Conservation (phyloP, 2,329 filamentous ascomycete genomes). For the Beauveria australis region DNA sequence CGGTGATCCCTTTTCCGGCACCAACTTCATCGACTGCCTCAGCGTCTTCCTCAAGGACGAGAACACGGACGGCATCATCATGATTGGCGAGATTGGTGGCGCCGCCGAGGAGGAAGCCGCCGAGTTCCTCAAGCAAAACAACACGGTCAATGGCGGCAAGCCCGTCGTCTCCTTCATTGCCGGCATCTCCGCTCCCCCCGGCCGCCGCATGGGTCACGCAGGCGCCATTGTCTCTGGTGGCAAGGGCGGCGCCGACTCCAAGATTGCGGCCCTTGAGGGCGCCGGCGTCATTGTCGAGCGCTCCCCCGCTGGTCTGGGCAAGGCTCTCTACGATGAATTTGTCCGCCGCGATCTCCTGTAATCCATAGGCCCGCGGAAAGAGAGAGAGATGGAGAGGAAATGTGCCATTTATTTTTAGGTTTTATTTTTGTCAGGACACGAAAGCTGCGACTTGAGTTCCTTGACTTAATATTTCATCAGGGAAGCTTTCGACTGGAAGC, state of each 20-base stretch:
- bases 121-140: conserved; percentile 88
- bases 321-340: conserved; percentile 90
- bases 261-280: conserved; percentile 88
- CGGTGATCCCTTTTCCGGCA: conserved; percentile 96
- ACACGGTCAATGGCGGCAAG: conserved; percentile 77
- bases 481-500: not conserved
- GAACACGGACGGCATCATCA: conserved; percentile 98
- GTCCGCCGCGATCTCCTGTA: conserved; percentile 92
- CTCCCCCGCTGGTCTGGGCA: conserved; percentile 84
- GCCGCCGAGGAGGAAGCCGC: conserved; percentile 96
- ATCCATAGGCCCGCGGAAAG: conserved; percentile 10
- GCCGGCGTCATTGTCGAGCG: conserved; percentile 95
- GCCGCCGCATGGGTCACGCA: conserved; percentile 96
- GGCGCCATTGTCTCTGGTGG: conserved; percentile 96
- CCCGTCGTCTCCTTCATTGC: conserved; percentile 97
- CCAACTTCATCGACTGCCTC: conserved; percentile 99
- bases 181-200: conserved; percentile 93
- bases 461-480: not conserved
- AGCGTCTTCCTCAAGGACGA: conserved; percentile 92
- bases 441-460: not conserved
- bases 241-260: conserved; percentile 96
- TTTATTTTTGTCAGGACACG: conserved; percentile 4
- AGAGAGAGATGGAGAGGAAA: not conserved
- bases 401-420: not conserved
- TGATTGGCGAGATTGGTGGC: conserved; percentile 99